Evolutionary conservation across 2,329 filamentous ascomycete species (phyloP).

Genomic region (Cladorrhinum sp.): DNA sequence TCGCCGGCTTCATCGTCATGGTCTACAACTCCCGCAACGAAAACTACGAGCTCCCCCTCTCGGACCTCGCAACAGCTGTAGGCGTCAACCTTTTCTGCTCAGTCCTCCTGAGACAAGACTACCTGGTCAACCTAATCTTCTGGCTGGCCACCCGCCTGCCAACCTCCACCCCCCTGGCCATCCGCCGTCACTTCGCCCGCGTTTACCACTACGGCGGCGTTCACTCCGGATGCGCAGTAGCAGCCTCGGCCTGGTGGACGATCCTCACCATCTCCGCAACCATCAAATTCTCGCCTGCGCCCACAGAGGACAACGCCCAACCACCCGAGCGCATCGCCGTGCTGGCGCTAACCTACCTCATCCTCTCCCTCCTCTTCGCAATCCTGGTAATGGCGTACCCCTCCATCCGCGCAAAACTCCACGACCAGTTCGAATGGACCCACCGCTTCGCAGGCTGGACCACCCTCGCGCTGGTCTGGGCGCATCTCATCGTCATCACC

Average conservation of each 20-base stretch:
- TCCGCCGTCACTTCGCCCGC: conserved; percentile 12
- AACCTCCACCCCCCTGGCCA: conserved; percentile 9
- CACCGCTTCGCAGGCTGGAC: conserved; percentile 73
- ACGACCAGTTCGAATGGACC: conserved; percentile 67
- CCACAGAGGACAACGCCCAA: conserved; percentile 46
- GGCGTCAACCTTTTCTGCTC: conserved; percentile 49
- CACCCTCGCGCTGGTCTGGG: conserved; percentile 43
- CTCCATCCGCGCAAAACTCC: conserved; percentile 57
- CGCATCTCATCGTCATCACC: conserved; percentile 31
- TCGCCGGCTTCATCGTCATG: conserved; percentile 43
- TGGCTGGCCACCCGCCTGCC: conserved; percentile 19
- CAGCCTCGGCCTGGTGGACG: conserved; percentile 9
- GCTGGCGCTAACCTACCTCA: conserved; percentile 48
- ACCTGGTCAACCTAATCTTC: conserved; percentile 45
- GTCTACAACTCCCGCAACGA: conserved; percentile 27
- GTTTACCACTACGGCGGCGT: conserved; percentile 52
- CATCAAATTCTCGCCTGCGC: conserved; percentile 25
- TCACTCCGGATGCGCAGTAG: conserved; percentile 39
- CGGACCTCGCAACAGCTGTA: conserved; percentile 28
- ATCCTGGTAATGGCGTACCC: conserved; percentile 65
- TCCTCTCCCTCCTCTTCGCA: conserved; percentile 56
- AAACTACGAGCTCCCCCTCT: conserved; percentile 5
- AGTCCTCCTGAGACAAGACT: conserved; percentile 53
- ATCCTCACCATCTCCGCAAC: conserved; percentile 10
- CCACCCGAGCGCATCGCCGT: conserved; percentile 32